Conservation (phyloP, 371 early-diverging fungal genomes). For the Thermomucor indicae-seudaticae region DNA sequence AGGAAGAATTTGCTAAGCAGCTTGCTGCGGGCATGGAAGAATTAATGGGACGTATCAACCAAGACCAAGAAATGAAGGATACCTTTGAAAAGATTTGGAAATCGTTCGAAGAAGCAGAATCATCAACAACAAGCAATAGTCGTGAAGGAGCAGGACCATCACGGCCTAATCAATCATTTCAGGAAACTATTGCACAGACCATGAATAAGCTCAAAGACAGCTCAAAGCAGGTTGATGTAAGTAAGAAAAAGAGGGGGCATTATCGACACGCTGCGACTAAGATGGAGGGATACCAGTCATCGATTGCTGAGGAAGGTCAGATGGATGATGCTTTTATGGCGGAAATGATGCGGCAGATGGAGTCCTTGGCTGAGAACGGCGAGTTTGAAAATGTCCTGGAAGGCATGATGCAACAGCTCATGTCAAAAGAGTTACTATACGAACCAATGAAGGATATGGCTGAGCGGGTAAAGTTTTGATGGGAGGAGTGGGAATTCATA, state of each 20-base stretch:
- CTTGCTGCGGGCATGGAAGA: slow-evolving; percentile 77
- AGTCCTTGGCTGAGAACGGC: slow-evolving; percentile 68
- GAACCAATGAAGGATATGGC: slow-evolving; percentile 91
- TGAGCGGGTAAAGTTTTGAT: slow-evolving; percentile 44
- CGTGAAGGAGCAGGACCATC: slow-evolving; percentile 3
- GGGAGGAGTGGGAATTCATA: not conserved
- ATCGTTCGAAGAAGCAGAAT: slow-evolving; percentile 35
- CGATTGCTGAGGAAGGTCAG: slow-evolving; percentile 51
- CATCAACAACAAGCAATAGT: slow-evolving; percentile 3
- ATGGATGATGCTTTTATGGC: slow-evolving; percentile 74
- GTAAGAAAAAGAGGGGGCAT: slow-evolving; percentile 4
- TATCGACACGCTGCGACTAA: not conserved
- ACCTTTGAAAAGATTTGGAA: slow-evolving; percentile 63
- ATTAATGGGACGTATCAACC: slow-evolving; percentile 57
- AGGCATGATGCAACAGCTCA: slow-evolving; percentile 85
- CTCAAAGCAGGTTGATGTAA: slow-evolving; percentile 77
- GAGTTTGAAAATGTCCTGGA: slow-evolving; percentile 86
- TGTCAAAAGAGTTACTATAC: slow-evolving; percentile 89
- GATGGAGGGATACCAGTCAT: slow-evolving; percentile 38
- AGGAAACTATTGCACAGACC: slow-evolving; percentile 78
- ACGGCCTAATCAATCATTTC: slow-evolving; percentile 48
- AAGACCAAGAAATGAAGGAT: slow-evolving; percentile 51
- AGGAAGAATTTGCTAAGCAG: slow-evolving; percentile 76
- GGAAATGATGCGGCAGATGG: slow-evolving; percentile 90
- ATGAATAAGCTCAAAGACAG: slow-evolving; percentile 84